Base-by-base conservation (phyloP, 352 stramenopile species). In the Thalassiosira exigua region DNA sequence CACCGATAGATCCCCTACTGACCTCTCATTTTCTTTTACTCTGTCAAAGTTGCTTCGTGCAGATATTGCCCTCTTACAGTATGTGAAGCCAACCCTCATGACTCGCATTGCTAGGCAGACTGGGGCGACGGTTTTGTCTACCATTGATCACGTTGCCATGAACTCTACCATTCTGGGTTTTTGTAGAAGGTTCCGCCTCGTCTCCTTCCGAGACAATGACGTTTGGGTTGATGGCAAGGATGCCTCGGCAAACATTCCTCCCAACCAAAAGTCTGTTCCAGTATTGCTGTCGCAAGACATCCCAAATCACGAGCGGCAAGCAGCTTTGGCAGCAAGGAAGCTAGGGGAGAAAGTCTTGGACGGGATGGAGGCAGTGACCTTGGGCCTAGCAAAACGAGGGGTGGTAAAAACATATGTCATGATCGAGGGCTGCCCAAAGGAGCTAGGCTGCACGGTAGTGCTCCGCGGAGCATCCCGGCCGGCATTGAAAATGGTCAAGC, bases 391-490 rank as follows among this genome's bases (percentile, higher is more conserved):
- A 3, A 93, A 93, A 59, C 68, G 90, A 53, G 88, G 90, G 17
- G 88, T 94, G 26, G 84, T 88, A 0, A 78, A 90, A 59, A 97
- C 93, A n/a, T 98, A 97, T 74, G 85, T 97, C 29, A 97, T 98
- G 75, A 81, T 99, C 32, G 95, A 98, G 73, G 96, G 96, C 14
- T 98, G 95, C 70, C 95, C 97, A 22, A 96, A 96, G 33, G 78
- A 97, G 19, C 94, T 98, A 67, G 96, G 96, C 30, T 98, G 95
- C 64, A 98, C 96, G 1, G 91, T 98, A 30, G 81, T 98, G 36
- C 90, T 99, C 41, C 94, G 95, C 24, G 97, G 97, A 0, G 94
- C 91, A 26, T 95, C 89, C 53, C 96, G 96, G 53, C 74, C 74
- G 24, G 93, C 95, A 22, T 86, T 99, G 4, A 94, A 95, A n/a